These are phyloP conservation scores for Neopestalotiopsis sp. DNA, from an alignment of 2,329 filamentous ascomycete species.

Conservation along the genomic window DNA sequence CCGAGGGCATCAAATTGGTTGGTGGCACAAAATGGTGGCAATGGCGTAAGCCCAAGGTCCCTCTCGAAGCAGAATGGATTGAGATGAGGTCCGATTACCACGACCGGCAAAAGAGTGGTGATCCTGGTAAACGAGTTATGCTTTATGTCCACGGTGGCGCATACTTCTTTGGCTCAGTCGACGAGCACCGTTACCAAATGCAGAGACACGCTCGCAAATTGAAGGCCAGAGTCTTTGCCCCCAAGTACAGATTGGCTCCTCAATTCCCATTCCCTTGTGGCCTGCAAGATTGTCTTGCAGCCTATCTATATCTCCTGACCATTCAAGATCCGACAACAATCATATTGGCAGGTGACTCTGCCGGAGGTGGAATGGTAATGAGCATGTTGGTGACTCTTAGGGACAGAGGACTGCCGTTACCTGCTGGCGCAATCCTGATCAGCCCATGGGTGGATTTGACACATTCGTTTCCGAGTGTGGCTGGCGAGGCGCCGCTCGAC, in stretches of 20 bases:
- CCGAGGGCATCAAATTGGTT: constrained; percentile 73
- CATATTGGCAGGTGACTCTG: constrained; percentile 88
- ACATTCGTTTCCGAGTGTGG: constrained; percentile 93
- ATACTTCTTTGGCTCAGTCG: constrained; percentile 94
- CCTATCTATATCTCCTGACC: constrained; percentile 82
- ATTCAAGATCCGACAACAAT: constrained; percentile 81
- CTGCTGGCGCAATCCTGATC: constrained; percentile 87
- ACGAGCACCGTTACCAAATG: constrained; percentile 98
- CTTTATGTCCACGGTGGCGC: constrained; percentile 93
- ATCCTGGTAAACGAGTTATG: constrained; percentile 77
- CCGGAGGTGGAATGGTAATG: constrained; percentile 88
- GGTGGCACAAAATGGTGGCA: constrained; percentile 90
- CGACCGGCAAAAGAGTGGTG: constrained; percentile 66
- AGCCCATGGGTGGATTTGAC: constrained; percentile 97
- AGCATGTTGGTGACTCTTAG: constrained; percentile 80
- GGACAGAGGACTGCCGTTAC: constrained; percentile 82
- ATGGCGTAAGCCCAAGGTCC: constrained; percentile 72
- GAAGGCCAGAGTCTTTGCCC: constrained; percentile 86
- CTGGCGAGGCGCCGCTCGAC: constrained; percentile 73
- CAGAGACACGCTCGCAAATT: constrained; percentile 94
- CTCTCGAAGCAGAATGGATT: constrained; percentile 88
- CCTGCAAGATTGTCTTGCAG: constrained; percentile 85
- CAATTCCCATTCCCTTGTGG: constrained; percentile 97
- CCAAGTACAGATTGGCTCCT: constrained; percentile 84
- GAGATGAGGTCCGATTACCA: constrained; percentile 88